Percentiles rank a stretch among this genome's conserved stretches.
These are phyloP conservation scores for Cryptococcus amylolentus DNA, from an alignment of 1,284 basidiomycete genomes.

Conservation along the genomic window DNA sequence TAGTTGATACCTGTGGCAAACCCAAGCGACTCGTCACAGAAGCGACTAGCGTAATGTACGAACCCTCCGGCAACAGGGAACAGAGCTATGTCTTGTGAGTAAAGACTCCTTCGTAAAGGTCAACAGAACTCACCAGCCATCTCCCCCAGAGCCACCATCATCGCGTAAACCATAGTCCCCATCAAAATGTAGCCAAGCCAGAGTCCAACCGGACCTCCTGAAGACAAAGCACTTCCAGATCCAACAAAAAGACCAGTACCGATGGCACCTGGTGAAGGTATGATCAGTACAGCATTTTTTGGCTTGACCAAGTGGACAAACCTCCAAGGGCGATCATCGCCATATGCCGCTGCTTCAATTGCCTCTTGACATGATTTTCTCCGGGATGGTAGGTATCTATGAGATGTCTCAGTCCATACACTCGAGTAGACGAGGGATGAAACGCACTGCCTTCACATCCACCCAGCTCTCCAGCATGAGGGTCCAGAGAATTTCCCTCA, in stretches of 20 bases:
- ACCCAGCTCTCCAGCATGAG: background rate
- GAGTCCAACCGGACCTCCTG: slow-evolving; percentile 52
- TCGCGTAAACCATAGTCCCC: slow-evolving; percentile 35
- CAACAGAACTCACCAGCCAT: slow-evolving; percentile 7
- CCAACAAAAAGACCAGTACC: slow-evolving; percentile 53
- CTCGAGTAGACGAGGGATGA: background rate
- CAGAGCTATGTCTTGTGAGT: slow-evolving; percentile 27
- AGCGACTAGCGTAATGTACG: slow-evolving; percentile 47
- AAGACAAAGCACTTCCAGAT: slow-evolving; percentile 50
- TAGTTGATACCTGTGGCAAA: slow-evolving; percentile 50
- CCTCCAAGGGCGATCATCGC: slow-evolving; percentile 53
- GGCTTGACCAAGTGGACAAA: background rate
- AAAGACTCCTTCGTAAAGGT: background rate
- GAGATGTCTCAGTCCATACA: background rate
- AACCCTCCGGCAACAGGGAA: slow-evolving; percentile 43
- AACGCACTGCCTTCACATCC: background rate
- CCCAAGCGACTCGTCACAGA: slow-evolving; percentile 54
- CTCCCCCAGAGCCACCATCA: no score
- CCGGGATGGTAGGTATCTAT: background rate
- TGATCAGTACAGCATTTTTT: background rate
- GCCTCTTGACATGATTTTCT: background rate
- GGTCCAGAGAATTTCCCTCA: no score
- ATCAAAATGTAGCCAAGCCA: slow-evolving; percentile 45
- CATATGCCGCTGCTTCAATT: slow-evolving; percentile 42
- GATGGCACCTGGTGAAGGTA: slow-evolving; percentile 27